Base-by-base conservation (phyloP, 1,284 basidiomycete genomes). In the Ceratobasidium sp. region DNA sequence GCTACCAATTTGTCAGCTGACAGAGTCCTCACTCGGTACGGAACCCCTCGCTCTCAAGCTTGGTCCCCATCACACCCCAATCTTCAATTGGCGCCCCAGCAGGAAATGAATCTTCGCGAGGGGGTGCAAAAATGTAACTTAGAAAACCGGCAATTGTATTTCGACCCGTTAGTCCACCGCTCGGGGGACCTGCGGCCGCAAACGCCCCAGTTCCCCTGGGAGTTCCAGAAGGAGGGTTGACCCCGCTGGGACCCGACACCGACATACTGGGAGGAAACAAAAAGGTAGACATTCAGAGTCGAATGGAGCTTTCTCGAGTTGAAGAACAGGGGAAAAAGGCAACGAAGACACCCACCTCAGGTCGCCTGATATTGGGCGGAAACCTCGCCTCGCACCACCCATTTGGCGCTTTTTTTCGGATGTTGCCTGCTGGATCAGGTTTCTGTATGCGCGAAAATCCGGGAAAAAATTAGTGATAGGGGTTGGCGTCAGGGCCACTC, bases 371-470 rank as follows among this genome's bases (percentile, higher is more conserved):
- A 56, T 44, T 64, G 76, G 76, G 54, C 75, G 68, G 52, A 78
- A 52, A 59, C 3, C 29, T 44, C 54, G 49, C 77, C 66, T 52
- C 49, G 51, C 76, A 66, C 77, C 82, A 49, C 81, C 81, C 29
- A 88, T 84, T 77, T 84, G 85, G 77, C 92, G 90, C 82, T 93
- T 93, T 86, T 92, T 92, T 85, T 93, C 91, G 82, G 88, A 91
- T 3, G 92, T 94, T 32, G 91, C 92, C 83, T 93, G 92, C 81
- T 94, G 92, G 46, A 94, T 91, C 81, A 85, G 90, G 81, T 94
- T 91, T 78, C 92, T 93, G 81, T 34, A 73, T 52, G 46, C 66
- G 66, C 61, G 54, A 56, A 76, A 57, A 65, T 52, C 52, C 74
- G 40, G 40, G 61, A 73, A 61, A 32, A 51, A 49, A 49, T 54